Conservation (phyloP, 352 stramenopile genomes). For the Globisporangium echinulatum region DNA sequence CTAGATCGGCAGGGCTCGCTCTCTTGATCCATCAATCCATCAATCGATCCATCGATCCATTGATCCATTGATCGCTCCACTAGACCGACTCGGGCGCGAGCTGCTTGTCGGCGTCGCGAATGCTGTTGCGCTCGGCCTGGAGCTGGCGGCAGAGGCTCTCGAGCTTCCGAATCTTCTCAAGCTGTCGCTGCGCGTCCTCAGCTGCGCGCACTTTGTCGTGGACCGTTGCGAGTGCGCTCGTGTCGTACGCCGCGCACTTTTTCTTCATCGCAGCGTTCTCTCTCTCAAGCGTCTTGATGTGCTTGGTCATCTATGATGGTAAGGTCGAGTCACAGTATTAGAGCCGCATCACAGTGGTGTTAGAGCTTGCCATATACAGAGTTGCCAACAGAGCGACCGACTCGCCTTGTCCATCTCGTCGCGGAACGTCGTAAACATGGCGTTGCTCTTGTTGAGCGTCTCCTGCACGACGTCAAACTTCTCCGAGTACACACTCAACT, state of each 20-base stretch:
- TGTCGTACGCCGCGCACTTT: constrained; percentile 80
- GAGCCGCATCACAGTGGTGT: too few species aligned
- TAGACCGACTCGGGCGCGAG: constrained; percentile 10
- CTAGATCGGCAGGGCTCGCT: too few species aligned
- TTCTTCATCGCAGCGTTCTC: constrained; percentile 75
- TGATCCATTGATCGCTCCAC: neutral
- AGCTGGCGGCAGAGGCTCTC: constrained; percentile 77
- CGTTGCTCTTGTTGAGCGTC: constrained; percentile 80
- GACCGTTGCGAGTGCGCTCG: constrained; percentile 60
- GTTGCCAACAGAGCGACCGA: too few species aligned
- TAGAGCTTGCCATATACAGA: too few species aligned
- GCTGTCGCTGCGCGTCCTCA: constrained; percentile 63
- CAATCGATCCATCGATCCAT: too few species aligned
- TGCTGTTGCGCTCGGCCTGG: constrained; percentile 71
- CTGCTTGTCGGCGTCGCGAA: constrained; percentile 18
- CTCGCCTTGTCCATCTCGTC: constrained; percentile 78
- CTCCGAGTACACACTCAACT: constrained; percentile 79
- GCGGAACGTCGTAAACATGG: constrained; percentile 80
- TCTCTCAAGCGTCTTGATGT: constrained; percentile 84
- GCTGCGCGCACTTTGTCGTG: constrained; percentile 59
- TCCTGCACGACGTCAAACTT: constrained; percentile 85
- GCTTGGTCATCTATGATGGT: constrained; percentile 56
- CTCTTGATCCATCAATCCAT: too few species aligned
- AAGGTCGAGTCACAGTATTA: too few species aligned
- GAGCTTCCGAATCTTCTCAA: constrained; percentile 81